Evolutionary conservation across 495 filamentous ascomycete genomes (phyloP).

Genomic region (Penicillium robsamsonii): DNA sequence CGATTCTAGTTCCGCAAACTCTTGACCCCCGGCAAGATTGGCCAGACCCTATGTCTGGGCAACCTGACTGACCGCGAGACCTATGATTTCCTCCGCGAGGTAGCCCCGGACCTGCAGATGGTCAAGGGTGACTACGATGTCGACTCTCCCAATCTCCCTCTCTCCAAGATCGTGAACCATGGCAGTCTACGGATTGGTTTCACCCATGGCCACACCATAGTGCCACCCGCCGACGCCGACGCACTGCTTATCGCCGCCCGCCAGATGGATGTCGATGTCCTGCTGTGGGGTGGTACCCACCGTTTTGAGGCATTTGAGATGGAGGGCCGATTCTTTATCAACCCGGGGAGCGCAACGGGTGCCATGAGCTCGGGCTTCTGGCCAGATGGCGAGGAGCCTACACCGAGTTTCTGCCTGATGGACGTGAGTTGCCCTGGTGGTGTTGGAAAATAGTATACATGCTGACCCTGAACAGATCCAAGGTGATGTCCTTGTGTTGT

Average conservation of each 20-base stretch:
- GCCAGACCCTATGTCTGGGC: slow-evolving; percentile 93
- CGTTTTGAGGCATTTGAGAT: slow-evolving; percentile 97
- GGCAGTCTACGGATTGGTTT: slow-evolving; percentile 92
- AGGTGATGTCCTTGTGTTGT: slow-evolving; percentile 93
- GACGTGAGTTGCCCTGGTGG: slow-evolving; percentile 65
- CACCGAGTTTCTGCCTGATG: slow-evolving; percentile 98
- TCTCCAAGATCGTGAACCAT: slow-evolving; percentile 93
- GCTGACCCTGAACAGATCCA: slow-evolving; percentile 65
- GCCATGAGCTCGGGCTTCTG: slow-evolving; percentile 73
- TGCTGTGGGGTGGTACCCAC: slow-evolving; percentile 97
- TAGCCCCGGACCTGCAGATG: slow-evolving; percentile 92
- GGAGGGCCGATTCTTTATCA: slow-evolving; percentile 98
- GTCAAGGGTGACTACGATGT: slow-evolving; percentile 93
- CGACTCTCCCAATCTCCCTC: slow-evolving; percentile 82
- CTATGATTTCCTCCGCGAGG: slow-evolving; percentile 88
- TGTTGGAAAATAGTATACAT: neutral
- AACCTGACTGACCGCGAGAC: slow-evolving; percentile 94
- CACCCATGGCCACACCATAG: slow-evolving; percentile 92
- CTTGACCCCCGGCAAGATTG: slow-evolving; percentile 95
- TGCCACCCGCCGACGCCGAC: slow-evolving; percentile 88
- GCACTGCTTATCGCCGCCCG: slow-evolving; percentile 88
- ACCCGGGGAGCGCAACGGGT: slow-evolving; percentile 91
- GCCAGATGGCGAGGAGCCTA: slow-evolving; percentile 74
- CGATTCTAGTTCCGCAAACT: slow-evolving; percentile 88
- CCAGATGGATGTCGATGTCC: slow-evolving; percentile 93